Conservation (phyloP, 2,329 filamentous ascomycete genomes). For the Didymella lethalis region DNA sequence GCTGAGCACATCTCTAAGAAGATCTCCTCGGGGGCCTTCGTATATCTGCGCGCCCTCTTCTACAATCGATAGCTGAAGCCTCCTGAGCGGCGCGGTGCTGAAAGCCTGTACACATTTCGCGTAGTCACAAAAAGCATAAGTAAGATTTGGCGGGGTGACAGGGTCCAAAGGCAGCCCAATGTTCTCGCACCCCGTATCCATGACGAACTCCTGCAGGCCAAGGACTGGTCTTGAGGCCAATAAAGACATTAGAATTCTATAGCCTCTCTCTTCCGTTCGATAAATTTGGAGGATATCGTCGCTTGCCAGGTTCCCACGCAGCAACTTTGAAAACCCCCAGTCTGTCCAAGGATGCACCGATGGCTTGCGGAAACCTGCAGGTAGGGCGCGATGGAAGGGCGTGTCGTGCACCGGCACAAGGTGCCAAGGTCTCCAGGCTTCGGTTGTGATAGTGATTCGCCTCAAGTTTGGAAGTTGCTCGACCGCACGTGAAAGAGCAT, state of each 20-base stretch:
- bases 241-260: conserved; percentile 37
- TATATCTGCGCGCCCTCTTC: neutral
- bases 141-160: conserved; percentile 3
- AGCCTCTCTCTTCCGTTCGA: conserved; percentile 42
- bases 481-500: conserved; percentile 47
- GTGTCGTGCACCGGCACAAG: conserved; percentile 53
- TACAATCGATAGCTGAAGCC: conserved; percentile 6
- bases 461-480: conserved; percentile 48
- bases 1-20: conserved; percentile 1
- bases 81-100: conserved; percentile 2
- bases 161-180: conserved; percentile 18
- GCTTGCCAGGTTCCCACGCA: neutral
- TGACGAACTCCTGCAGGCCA: conserved; percentile 46
- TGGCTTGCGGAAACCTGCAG: conserved; percentile 52
- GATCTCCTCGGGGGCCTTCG: neutral
- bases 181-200: conserved; percentile 38
- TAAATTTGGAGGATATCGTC: neutral
- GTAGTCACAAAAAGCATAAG: conserved; percentile 2
- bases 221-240: conserved; percentile 35
- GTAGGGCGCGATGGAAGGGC: conserved; percentile 54
- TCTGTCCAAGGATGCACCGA: conserved; percentile 46
- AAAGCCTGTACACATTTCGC: conserved; percentile 15
- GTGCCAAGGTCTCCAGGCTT: conserved; percentile 48
- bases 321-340: conserved; percentile 23
- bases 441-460: conserved; percentile 52